Percentiles rank a stretch among this genome's conserved stretches.
Evolutionary conservation across 371 early-diverging fungal genomes (phyloP).

Genomic region (Zopfochytrium polystomum): DNA sequence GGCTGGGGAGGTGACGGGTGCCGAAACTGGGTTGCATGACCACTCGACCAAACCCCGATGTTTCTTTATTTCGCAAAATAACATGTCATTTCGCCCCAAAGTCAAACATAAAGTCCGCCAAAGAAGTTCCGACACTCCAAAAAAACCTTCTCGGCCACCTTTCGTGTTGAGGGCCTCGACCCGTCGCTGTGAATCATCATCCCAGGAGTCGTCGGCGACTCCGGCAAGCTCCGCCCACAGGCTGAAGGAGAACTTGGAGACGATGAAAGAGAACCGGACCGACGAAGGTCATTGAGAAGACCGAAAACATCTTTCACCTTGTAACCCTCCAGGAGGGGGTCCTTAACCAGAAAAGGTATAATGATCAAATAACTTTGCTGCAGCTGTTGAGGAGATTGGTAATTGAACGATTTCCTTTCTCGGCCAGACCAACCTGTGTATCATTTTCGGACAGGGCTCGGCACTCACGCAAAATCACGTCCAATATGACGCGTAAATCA

Average conservation of each 20-base stretch:
- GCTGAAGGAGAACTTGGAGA: slow-evolving; percentile 6
- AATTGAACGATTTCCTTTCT: neutral
- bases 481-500: slow-evolving; percentile 78
- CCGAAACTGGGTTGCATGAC: no score
- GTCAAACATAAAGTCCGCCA: no score
- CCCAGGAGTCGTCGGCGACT: neutral
- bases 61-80: no score
- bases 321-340: slow-evolving; percentile 27
- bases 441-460: slow-evolving; percentile 69
- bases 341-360: slow-evolving; percentile 66
- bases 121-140: slow-evolving; percentile 17
- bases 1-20: no score
- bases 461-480: slow-evolving; percentile 75
- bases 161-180: slow-evolving; percentile 22
- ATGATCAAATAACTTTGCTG: slow-evolving; percentile 74
- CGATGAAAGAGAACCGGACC: slow-evolving; percentile 9
- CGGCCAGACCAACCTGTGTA: slow-evolving; percentile 35
- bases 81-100: no score
- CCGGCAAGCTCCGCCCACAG: neutral
- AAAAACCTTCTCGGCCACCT: slow-evolving; percentile 27
- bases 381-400: slow-evolving; percentile 39
- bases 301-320: slow-evolving; percentile 15
- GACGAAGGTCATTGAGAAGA: slow-evolving; percentile 16
- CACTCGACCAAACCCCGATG: no score
- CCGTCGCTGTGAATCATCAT: neutral